These are phyloP conservation scores for Astrothelium subdiscretum DNA, from an alignment of 495 filamentous ascomycete species.

Conservation along the genomic window DNA sequence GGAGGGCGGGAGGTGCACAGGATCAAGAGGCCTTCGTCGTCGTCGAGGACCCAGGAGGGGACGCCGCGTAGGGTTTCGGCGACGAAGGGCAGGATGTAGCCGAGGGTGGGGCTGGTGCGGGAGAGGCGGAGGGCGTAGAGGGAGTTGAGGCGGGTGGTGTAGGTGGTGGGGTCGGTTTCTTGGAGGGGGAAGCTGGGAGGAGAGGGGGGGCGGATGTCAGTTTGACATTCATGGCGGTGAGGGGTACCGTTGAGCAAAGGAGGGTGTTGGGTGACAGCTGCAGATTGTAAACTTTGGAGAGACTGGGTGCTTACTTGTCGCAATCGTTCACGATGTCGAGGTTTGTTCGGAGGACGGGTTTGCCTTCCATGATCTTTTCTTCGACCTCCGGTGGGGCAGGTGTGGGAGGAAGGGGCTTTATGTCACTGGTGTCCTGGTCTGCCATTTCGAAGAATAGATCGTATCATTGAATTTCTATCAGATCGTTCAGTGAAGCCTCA, in stretches of 20 bases:
- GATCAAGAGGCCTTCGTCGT: constrained; percentile 26
- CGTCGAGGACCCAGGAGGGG: constrained; percentile 25
- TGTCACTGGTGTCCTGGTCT: neutral
- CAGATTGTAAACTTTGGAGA: neutral
- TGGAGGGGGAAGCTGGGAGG: constrained; percentile 27
- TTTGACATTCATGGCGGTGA: neutral
- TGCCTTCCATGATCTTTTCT: neutral
- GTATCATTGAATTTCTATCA: neutral
- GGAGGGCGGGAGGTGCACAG: constrained; percentile 6
- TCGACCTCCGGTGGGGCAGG: neutral
- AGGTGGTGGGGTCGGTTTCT: constrained; percentile 23
- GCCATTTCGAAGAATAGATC: neutral
- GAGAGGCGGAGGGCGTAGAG: constrained; percentile 28
- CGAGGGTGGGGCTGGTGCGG: constrained; percentile 28
- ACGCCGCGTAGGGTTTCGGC: constrained; percentile 26
- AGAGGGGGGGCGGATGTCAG: neutral
- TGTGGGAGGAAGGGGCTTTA: neutral
- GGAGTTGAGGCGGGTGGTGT: constrained; percentile 23
- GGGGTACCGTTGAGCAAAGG: neutral
- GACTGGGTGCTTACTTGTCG: constrained; percentile 17
- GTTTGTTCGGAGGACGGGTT: constrained; percentile 16
- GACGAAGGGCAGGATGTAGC: constrained; percentile 39
- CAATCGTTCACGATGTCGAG: constrained; percentile 31
- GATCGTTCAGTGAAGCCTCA: neutral
- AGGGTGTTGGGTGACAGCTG: neutral